Percentiles rank a stretch among this genome's conserved stretches.
Evolutionary conservation across 345 rosid genomes (phyloP).

Genomic region (Bretschneidera sinensis): DNA sequence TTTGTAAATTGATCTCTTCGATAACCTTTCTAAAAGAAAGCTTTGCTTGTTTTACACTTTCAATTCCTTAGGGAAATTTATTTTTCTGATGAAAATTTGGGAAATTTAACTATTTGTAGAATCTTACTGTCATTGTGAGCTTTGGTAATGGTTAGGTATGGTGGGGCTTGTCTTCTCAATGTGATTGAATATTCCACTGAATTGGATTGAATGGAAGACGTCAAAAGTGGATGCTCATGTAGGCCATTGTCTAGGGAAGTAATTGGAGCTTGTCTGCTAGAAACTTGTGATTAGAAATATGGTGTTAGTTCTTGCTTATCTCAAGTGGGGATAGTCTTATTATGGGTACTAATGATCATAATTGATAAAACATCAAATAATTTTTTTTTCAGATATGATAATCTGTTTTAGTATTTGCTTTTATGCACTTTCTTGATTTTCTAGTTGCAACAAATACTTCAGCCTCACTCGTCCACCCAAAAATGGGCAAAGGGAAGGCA

Average conservation of each 20-base stretch:
- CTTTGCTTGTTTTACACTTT: too few relatives aligned
- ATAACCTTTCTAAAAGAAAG: too few relatives aligned
- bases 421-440: not conserved
- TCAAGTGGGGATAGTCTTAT: slow-evolving; percentile 8
- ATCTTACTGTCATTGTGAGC: slow-evolving; percentile 20
- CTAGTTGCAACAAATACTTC: not conserved
- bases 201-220: slow-evolving; percentile 11
- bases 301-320: slow-evolving; percentile 9
- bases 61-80: too few relatives aligned
- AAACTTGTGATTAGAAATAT: not conserved
- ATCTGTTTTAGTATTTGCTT: too few relatives aligned
- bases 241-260: slow-evolving; percentile 21
- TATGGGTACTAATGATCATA: slow-evolving; percentile 7
- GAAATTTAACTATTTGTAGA: slow-evolving; percentile 5
- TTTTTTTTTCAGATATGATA: not conserved
- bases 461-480: too few relatives aligned
- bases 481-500: too few relatives aligned
- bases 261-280: slow-evolving; percentile 13
- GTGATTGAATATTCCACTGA: not conserved
- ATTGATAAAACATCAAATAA: too few relatives aligned
- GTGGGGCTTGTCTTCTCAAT: slow-evolving; percentile 23
- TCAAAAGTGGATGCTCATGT: slow-evolving; percentile 18
- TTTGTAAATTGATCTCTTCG: too few relatives aligned
- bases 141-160: slow-evolving; percentile 14
- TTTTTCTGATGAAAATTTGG: too few relatives aligned